phyloP scores from a whole-genome alignment of 306 rosid species.

The Citrullus colocynthis region DNA sequence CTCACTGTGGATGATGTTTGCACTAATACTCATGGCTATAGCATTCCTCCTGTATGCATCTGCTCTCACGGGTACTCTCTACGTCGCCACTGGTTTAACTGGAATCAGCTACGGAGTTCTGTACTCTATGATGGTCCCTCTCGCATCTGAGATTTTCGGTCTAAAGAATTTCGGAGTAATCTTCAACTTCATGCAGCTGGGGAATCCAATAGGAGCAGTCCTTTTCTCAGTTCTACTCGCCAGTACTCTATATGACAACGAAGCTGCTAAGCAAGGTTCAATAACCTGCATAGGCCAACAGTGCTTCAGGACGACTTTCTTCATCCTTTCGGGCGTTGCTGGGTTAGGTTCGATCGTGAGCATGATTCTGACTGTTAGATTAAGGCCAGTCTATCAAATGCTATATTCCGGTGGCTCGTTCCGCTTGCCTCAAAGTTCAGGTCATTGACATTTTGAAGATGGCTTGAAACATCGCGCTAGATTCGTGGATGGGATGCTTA shows the following conservation, averaged over 20 bases:
- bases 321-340: conserved; percentile 45
- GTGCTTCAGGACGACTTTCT: conserved; percentile 72
- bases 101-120: conserved; percentile 60
- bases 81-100: conserved; percentile 54
- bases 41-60: conserved; percentile 48
- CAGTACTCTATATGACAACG: conserved; percentile 48
- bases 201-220: conserved; percentile 64
- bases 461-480: neutral
- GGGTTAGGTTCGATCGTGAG: conserved; percentile 59
- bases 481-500: neutral
- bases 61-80: conserved; percentile 37
- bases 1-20: conserved; percentile 55
- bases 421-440: conserved; percentile 25
- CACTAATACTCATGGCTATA: conserved; percentile 48
- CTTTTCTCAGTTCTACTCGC: conserved; percentile 60
- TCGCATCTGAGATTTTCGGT: conserved; percentile 56
- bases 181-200: conserved; percentile 43
- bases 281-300: conserved; percentile 50
- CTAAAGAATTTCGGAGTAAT: conserved; percentile 52
- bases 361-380: conserved; percentile 51
- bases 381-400: conserved; percentile 63
- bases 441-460: conserved; percentile 9
- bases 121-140: conserved; percentile 41
- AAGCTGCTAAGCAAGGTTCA: conserved; percentile 69
- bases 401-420: conserved; percentile 56